Evolutionary conservation across 2,329 filamentous ascomycete genomes (phyloP).

Genomic region (Colletotrichum graminicola): DNA sequence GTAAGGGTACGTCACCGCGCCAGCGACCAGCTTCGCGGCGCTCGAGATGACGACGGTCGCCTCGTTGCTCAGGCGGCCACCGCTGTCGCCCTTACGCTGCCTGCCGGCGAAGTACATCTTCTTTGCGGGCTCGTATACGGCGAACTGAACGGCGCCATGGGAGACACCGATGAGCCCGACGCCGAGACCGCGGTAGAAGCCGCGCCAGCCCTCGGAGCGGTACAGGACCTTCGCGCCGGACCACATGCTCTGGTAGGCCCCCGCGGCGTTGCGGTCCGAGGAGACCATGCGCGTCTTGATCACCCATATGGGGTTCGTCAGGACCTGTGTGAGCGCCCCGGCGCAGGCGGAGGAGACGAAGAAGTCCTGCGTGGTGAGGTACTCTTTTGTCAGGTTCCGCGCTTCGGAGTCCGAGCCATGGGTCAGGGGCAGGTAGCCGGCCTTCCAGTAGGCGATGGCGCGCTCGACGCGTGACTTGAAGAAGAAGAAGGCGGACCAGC

Average conservation of each 20-base stretch:
- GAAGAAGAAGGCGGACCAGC: slow-evolving; percentile 95
- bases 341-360: slow-evolving; percentile 79
- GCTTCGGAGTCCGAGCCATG: slow-evolving; percentile 41
- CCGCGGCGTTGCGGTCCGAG: slow-evolving; percentile 77
- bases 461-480: slow-evolving; percentile 71
- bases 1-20: slow-evolving; percentile 93
- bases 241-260: slow-evolving; percentile 85
- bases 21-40: slow-evolving; percentile 86
- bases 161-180: slow-evolving; percentile 88
- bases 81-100: slow-evolving; percentile 34
- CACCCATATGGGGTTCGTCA: slow-evolving; percentile 98
- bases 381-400: slow-evolving; percentile 46
- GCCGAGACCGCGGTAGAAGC: slow-evolving; percentile 89
- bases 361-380: slow-evolving; percentile 77
- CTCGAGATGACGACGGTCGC: slow-evolving; percentile 87
- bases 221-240: slow-evolving; percentile 77
- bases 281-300: slow-evolving; percentile 98
- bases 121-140: slow-evolving; percentile 85
- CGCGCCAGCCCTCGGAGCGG: slow-evolving; percentile 76
- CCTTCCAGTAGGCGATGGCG: slow-evolving; percentile 54
- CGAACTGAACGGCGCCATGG: slow-evolving; percentile 95
- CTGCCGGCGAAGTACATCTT: slow-evolving; percentile 66
- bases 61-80: slow-evolving; percentile 70
- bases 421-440: slow-evolving; percentile 39
- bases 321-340: slow-evolving; percentile 80